A percentile compares a stretch with the other conserved stretches of the same genome.
phyloP scores from a whole-genome alignment of 2,329 filamentous ascomycete genomes.

The Alternaria brassicicola region DNA sequence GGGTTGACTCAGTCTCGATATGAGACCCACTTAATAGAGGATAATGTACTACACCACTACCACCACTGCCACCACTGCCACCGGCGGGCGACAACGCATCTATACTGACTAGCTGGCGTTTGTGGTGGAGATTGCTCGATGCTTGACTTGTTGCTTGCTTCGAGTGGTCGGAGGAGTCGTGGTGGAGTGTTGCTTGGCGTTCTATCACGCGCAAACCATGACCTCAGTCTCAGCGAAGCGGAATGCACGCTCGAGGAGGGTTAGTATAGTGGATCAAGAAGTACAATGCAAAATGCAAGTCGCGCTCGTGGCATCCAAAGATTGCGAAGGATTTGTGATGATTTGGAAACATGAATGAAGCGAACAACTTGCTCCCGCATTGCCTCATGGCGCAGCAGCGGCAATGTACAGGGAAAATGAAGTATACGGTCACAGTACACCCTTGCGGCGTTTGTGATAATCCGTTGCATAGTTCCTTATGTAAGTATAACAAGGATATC shows the following conservation, averaged over 20 bases:
- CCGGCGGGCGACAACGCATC: slow-evolving; percentile 27
- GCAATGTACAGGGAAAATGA: neutral
- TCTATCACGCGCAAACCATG: slow-evolving; percentile 13
- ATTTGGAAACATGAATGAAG: neutral
- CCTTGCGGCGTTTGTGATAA: neutral
- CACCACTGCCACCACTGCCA: slow-evolving; percentile 13
- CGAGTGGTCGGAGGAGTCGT: slow-evolving; percentile 19
- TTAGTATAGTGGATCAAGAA: slow-evolving; percentile 15
- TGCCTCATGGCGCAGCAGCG: neutral
- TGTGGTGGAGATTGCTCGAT: slow-evolving; percentile 27
- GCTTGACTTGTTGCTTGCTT: slow-evolving; percentile 16
- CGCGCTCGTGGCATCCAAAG: slow-evolving; percentile 8
- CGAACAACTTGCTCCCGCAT: neutral
- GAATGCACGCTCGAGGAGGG: slow-evolving; percentile 13
- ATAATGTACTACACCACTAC: slow-evolving; percentile 14
- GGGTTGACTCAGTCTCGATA: slow-evolving; percentile 30
- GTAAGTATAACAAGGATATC: neutral
- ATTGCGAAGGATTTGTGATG: neutral
- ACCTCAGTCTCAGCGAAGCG: slow-evolving; percentile 14
- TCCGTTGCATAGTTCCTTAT: slow-evolving; percentile 8
- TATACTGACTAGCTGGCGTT: slow-evolving; percentile 15
- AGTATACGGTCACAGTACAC: neutral
- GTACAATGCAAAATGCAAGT: slow-evolving; percentile 1
- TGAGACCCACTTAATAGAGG: slow-evolving; percentile 22
- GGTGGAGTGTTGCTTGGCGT: slow-evolving; percentile 23